These are phyloP conservation scores for Stagonosporopsis chrysanthemi DNA, from an alignment of 2,329 filamentous ascomycete species.

Conservation along the genomic window DNA sequence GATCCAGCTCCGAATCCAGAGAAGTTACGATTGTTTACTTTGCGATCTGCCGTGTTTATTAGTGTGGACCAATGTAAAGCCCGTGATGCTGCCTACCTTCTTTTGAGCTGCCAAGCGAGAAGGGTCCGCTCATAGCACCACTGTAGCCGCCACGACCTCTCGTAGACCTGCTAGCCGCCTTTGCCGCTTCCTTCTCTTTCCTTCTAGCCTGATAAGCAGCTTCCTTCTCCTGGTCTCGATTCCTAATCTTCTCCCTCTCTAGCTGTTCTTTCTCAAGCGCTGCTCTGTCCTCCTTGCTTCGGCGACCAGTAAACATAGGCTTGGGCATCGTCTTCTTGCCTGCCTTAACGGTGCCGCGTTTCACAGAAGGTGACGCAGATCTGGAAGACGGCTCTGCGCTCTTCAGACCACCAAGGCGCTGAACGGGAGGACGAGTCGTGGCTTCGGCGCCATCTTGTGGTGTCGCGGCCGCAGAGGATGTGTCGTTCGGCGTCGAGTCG, in stretches of 20 bases:
- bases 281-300: slow-evolving; percentile 55
- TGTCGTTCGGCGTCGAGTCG: slow-evolving; percentile 23
- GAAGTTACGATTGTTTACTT: slow-evolving; percentile 27
- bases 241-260: slow-evolving; percentile 50
- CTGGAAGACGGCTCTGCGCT: slow-evolving; percentile 38
- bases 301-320: slow-evolving; percentile 54
- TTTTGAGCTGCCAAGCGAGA: slow-evolving; percentile 45
- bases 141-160: slow-evolving; percentile 54
- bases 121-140: slow-evolving; percentile 52
- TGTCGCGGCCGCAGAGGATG: slow-evolving; percentile 21
- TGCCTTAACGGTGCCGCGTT: slow-evolving; percentile 34
- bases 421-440: slow-evolving; percentile 31
- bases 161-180: slow-evolving; percentile 37
- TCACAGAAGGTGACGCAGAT: slow-evolving; percentile 41
- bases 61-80: not conserved
- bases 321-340: slow-evolving; percentile 43
- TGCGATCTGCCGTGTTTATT: slow-evolving; percentile 31
- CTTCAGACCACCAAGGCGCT: slow-evolving; percentile 41
- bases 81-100: slow-evolving; percentile 27
- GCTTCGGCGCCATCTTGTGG: slow-evolving; percentile 30
- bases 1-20: slow-evolving; percentile 38
- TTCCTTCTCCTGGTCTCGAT: slow-evolving; percentile 41
- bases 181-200: slow-evolving; percentile 24
- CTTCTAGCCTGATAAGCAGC: slow-evolving; percentile 28
- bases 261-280: slow-evolving; percentile 51